These are phyloP conservation scores for Oryza australiensis DNA, from an alignment of 176 grass and related monocot species.

Conservation along the genomic window DNA sequence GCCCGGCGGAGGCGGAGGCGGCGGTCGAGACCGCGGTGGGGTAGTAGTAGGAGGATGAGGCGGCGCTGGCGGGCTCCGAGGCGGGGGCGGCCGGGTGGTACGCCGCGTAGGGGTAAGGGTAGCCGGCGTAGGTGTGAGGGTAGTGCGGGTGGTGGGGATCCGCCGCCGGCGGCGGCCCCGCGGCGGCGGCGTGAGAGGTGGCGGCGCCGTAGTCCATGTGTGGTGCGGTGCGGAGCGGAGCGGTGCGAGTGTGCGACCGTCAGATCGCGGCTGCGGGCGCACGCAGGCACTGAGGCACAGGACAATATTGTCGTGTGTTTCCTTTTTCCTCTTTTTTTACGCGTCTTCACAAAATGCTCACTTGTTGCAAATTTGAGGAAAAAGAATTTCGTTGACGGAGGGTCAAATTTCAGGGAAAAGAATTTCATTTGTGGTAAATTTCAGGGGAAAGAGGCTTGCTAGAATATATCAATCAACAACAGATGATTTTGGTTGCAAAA, in stretches of 20 bases:
- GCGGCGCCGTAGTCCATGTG: slow-evolving; percentile 28
- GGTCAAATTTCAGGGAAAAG: neutral
- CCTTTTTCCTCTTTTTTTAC: neutral
- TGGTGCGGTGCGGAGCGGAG: neutral
- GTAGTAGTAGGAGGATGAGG: slow-evolving; percentile 26
- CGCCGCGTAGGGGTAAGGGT: slow-evolving; percentile 13
- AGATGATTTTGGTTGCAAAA: too few relatives aligned
- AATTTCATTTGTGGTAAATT: too few relatives aligned
- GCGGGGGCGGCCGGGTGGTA: slow-evolving; percentile 32
- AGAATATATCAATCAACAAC: too few relatives aligned
- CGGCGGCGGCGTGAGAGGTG: neutral
- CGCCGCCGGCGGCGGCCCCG: neutral
- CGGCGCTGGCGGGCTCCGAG: neutral
- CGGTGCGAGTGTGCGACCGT: neutral
- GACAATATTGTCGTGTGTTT: neutral
- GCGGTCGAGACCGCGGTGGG: neutral
- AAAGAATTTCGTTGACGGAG: too few relatives aligned
- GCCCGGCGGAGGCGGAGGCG: neutral
- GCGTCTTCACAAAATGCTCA: neutral
- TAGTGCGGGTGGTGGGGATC: slow-evolving; percentile 9
- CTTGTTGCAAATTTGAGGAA: neutral
- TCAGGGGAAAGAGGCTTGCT: too few relatives aligned
- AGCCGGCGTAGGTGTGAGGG: slow-evolving; percentile 30
- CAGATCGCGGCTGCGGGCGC: neutral
- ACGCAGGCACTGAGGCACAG: neutral